A percentile compares a stretch with the other conserved stretches of the same genome.
Evolutionary conservation across 1,284 basidiomycete genomes (phyloP).

Genomic region (Pseudomicrostroma phylloplanum): DNA sequence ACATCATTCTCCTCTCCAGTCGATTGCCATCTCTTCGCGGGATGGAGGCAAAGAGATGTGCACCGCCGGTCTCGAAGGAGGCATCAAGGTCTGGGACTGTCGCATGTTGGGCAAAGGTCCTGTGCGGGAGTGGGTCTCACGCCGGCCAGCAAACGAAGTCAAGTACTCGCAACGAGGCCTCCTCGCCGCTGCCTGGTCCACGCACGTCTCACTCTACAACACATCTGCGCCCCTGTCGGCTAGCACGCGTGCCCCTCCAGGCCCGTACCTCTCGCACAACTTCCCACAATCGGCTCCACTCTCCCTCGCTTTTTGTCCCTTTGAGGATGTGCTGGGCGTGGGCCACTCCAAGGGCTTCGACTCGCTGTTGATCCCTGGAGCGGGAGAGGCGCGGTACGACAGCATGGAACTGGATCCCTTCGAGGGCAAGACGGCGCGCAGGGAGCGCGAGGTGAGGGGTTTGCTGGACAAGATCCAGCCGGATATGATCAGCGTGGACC

Average conservation of each 20-base stretch:
- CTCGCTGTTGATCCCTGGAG: conserved; percentile 78
- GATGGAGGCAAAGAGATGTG: conserved; percentile 79
- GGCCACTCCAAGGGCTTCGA: conserved; percentile 67
- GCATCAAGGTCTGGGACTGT: conserved; percentile 90
- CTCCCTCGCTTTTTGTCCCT: conserved; percentile 69
- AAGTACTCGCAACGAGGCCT: conserved; percentile 65
- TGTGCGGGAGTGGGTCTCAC: conserved; percentile 70
- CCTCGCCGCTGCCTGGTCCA: conserved; percentile 73
- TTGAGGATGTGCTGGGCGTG: conserved; percentile 82
- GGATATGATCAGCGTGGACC: conserved; percentile 85
- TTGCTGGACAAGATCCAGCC: conserved; percentile 93
- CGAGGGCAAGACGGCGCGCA: conserved; percentile 71
- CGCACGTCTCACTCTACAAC: conserved; percentile 63
- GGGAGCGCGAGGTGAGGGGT: conserved; percentile 83
- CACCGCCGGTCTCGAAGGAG: conserved; percentile 79
- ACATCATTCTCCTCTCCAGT: conserved; percentile 78
- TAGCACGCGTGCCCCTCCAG: conserved; percentile 56
- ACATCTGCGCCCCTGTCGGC: conserved; percentile 11
- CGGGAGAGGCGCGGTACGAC: conserved; percentile 92
- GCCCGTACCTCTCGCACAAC: conserved; percentile 43
- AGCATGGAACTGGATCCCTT: conserved; percentile 88
- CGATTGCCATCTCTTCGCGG: conserved; percentile 70
- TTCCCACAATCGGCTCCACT: conserved; percentile 58
- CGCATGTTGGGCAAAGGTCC: conserved; percentile 80
- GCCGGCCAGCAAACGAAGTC: conserved; percentile 53